Evolutionary conservation across 148 eudicot species (phyloP).

Genomic region (Camellia lanceoleosa): DNA sequence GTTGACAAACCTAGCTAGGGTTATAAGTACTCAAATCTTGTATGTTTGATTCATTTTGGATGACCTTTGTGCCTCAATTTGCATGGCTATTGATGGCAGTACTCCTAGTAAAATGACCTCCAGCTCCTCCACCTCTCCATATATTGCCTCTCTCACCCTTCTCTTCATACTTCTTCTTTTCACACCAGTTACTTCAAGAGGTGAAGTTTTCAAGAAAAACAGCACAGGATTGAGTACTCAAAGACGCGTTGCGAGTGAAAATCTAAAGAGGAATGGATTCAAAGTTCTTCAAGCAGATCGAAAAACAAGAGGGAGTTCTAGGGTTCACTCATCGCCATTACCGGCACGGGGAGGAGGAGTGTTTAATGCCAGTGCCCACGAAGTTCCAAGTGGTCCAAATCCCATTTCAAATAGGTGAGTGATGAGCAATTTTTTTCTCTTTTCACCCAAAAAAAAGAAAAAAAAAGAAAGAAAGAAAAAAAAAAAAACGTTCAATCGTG

Average conservation of each 20-base stretch:
- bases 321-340: neutral
- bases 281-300: conserved; percentile 1
- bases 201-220: neutral
- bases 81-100: conserved; percentile 17
- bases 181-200: neutral
- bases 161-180: conserved; percentile 10
- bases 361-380: conserved; percentile 28
- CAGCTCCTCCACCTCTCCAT: neutral
- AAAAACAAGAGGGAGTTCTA: conserved; percentile 7
- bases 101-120: conserved; percentile 12
- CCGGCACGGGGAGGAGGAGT: neutral
- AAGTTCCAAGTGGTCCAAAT: conserved; percentile 44
- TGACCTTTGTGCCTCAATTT: neutral
- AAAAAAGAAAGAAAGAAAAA: neutral
- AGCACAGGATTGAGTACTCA: neutral
- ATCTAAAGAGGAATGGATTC: neutral
- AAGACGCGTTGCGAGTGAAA: neutral
- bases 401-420: conserved; percentile 39
- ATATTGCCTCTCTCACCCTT: conserved; percentile 10
- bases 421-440: too few relatives aligned
- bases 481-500: neutral
- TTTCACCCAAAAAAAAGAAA: neutral
- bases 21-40: neutral
- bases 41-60: neutral
- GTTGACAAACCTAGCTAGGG: too few relatives aligned